Base-by-base conservation (phyloP, 1,284 basidiomycete genomes). In the Microbotryum intermedium region DNA sequence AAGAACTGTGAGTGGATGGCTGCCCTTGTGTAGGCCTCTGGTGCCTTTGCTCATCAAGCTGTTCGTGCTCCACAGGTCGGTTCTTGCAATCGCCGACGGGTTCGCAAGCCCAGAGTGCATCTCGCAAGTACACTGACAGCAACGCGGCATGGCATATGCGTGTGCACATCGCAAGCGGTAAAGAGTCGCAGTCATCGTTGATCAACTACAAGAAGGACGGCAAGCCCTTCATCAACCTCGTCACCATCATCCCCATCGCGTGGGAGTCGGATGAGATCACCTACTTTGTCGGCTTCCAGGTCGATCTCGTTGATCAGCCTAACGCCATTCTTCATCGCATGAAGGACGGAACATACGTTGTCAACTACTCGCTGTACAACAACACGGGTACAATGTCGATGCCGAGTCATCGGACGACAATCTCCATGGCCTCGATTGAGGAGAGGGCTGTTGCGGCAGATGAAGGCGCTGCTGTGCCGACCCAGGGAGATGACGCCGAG, bases 181-280 rank as follows among this genome's bases (percentile, higher is more conserved):
- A 90, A 74, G 91, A 95, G 75, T 90, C 61, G 85, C 93, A 97
- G 77, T 85, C 84, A 2, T 84, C 80, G 58, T 77, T 97, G 58
- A 81, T 93, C 76, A 97, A 97, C 74, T 95, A 92, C 72, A 81
- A 84, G 55, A 90, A 90, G 72, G 83, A 85, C 61, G 90, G 90
- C 5, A 77, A 80, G n/a, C 83, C 90, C 0, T 97, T 97, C 69
- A 74, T 76, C 71, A 76, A 76, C 59, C 66, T 77, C 53, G 75
- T 77, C 58, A 75, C 74, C 10, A 64, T 68, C 71, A 86, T 94
- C 44, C 91, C 88, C 30, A 82, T 93, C 64, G 72, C 75, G 3
- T 79, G 78, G 77, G 78, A 79, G 39, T 74, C 86, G 39, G 80
- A 83, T 28, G 74, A 78, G 55, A 80, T 89, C 49, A 84, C 84